These are phyloP conservation scores for Aspergillus calidoustus DNA, from an alignment of 2,329 filamentous ascomycete species.

Conservation along the genomic window DNA sequence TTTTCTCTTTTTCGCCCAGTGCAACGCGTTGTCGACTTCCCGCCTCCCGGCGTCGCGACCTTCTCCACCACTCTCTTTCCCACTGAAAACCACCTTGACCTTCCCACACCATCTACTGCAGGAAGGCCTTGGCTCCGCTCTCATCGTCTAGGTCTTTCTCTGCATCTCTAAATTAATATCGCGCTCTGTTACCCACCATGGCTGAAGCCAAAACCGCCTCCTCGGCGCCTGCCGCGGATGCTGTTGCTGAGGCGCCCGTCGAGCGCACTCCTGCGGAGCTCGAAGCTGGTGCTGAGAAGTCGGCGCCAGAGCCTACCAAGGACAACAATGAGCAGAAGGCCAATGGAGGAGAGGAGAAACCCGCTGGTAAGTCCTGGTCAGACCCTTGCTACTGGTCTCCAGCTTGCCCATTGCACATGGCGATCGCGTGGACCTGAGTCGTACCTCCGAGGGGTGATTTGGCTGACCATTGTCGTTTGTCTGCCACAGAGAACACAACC, in stretches of 20 bases:
- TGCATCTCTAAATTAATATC: constrained; percentile 22
- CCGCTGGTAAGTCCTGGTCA: constrained; percentile 33
- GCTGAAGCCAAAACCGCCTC: constrained; percentile 44
- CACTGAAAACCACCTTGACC: constrained; percentile 32
- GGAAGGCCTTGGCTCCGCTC: constrained; percentile 18
- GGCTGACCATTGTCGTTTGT: constrained; percentile 19
- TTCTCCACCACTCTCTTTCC: constrained; percentile 35
- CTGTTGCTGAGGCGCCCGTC: constrained; percentile 33
- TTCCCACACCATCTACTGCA: constrained; percentile 25
- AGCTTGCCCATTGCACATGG: neutral
- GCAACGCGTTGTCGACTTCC: constrained; percentile 36
- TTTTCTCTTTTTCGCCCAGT: constrained; percentile 25
- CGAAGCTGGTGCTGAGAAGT: constrained; percentile 26
- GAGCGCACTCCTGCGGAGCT: constrained; percentile 37
- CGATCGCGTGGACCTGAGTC: constrained; percentile 16
- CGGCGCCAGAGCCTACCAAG: constrained; percentile 27
- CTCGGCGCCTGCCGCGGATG: constrained; percentile 34
- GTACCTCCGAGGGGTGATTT: constrained; percentile 9
- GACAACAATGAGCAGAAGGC: constrained; percentile 30
- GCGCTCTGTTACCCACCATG: constrained; percentile 38
- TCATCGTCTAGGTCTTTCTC: constrained; percentile 18
- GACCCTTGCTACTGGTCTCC: neutral
- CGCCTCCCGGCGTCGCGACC: constrained; percentile 35
- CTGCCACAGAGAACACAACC: constrained; percentile 25
- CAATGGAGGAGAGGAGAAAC: constrained; percentile 35